Base-by-base conservation (phyloP, 306 rosid genomes). In the Trifolium repens region DNA sequence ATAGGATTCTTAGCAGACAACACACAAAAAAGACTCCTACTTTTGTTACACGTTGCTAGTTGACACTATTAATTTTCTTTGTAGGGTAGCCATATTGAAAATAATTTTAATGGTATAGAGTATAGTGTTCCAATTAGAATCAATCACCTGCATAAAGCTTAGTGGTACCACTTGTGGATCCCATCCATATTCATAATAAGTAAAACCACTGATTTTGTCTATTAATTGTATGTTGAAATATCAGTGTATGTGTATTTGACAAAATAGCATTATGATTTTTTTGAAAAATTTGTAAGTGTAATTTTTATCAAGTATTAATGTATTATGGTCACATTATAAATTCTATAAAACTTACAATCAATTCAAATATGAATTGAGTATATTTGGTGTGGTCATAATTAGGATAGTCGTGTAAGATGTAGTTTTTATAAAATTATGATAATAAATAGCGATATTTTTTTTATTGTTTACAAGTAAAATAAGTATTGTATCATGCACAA, bases 141-240 rank as follows among this genome's bases (percentile, higher is more conserved):
- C 71, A 74, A 50, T 32, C 75, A 73, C 39, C 15, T 37, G 71
- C 66, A 80, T 79, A 73, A 22, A 34, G 47, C 70, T 67, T 27
- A 49, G 22, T 73, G 10, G 4, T 27, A 11, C 43, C 32, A 59
- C 47, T 49, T 49, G 47, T 77, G 67, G 57, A 66, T 37, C 65
- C 79, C 63, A 61, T 47, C 4, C 53, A 50, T 13, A 17, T 5
- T n/a, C 13, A 22, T 13, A 19, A 11, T 43, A 9, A 12, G 2
- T 47, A 55, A 55, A 55, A 55, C 8, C 64, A 58, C 9, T 26
- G 30, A 58, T 58, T 58, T 24, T 5, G 27, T 17, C 59, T 17
- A 2, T 53, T 10, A 43, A 10, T 5, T 9, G 49, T 13, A 43
- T 46, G 52, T 46, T 4, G 16, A 46, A 13, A 46, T 46, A 4